Evolutionary conservation across 2,329 filamentous ascomycete species (phyloP).

Genomic region (Pseudogymnoascus pannorum): DNA sequence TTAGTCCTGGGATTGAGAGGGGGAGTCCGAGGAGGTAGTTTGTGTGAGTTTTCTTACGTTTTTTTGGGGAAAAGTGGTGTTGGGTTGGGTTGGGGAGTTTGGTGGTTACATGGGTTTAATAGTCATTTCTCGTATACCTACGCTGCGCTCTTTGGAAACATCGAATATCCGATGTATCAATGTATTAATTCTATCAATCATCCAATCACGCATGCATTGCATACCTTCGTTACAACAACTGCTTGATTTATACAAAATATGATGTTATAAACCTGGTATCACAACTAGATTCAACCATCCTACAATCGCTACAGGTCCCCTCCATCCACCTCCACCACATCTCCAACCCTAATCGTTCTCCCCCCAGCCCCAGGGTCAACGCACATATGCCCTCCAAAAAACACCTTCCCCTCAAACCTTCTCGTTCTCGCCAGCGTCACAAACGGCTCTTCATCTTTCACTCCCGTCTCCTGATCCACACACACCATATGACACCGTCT

Average conservation of each 20-base stretch:
- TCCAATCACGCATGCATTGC: not conserved
- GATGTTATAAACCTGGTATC: not conserved
- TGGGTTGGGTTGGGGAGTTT: not conserved
- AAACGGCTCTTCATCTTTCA: conserved; percentile 77
- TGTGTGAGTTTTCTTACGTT: not conserved
- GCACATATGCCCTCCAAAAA: conserved; percentile 78
- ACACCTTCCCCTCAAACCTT: conserved; percentile 73
- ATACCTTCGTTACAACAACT: not conserved
- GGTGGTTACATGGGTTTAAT: not conserved
- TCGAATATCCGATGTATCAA: not conserved
- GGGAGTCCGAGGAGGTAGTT: not conserved
- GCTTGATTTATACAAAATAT: not conserved
- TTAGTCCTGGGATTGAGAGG: not conserved
- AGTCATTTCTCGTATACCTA: not conserved
- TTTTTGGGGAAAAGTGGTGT: not conserved
- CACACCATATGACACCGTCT: conserved; percentile 95
- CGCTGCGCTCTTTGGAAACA: not conserved
- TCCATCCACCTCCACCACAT: conserved; percentile 27
- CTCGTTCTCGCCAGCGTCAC: conserved; percentile 82
- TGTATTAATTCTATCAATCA: not conserved
- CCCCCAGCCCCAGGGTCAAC: conserved; percentile 29
- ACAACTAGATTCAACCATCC: not conserved
- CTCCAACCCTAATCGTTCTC: conserved; percentile 40
- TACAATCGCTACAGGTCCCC: not conserved
- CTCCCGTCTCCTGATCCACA: conserved; percentile 75